These are phyloP conservation scores for Phytophthora citricola DNA, from an alignment of 352 stramenopile genomes.

Conservation along the genomic window DNA sequence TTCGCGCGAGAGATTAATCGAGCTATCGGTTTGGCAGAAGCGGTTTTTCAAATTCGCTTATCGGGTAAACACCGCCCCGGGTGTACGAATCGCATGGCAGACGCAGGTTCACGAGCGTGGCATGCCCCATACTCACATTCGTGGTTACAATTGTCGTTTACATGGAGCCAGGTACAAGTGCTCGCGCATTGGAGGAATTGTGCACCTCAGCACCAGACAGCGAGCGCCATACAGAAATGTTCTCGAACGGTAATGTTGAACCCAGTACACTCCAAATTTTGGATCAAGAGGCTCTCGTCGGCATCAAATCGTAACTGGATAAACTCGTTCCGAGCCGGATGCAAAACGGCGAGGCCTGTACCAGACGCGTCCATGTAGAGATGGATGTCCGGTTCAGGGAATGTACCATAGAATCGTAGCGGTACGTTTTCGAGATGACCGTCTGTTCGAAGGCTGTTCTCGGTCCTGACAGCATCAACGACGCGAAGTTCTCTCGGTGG, in stretches of 20 bases:
- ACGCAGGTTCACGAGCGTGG: too few species aligned
- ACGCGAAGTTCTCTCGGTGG: too few species aligned
- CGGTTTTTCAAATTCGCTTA: too few species aligned
- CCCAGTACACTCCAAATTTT: background rate
- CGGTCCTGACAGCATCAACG: too few species aligned
- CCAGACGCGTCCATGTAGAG: conserved; percentile 26
- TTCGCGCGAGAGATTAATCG: too few species aligned
- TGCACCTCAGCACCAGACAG: background rate
- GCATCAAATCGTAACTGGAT: conserved; percentile 16
- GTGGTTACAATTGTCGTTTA: too few species aligned
- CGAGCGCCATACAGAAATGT: conserved; percentile 20
- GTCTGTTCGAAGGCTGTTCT: background rate
- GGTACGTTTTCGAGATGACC: conserved; percentile 14
- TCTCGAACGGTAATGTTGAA: conserved; percentile 27
- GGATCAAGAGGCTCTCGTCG: background rate
- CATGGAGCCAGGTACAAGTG: too few species aligned
- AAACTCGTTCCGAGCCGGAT: conserved; percentile 12
- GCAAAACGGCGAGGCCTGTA: conserved; percentile 1
- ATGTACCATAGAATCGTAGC: conserved; percentile 10
- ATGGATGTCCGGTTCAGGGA: background rate
- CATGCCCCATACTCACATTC: too few species aligned
- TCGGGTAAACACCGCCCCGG: too few species aligned
- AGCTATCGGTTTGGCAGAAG: too few species aligned
- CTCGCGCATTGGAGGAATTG: too few species aligned
- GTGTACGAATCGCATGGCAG: too few species aligned